Conservation (phyloP, 2,329 filamentous ascomycete genomes). For the Grosmannia penicillata region DNA sequence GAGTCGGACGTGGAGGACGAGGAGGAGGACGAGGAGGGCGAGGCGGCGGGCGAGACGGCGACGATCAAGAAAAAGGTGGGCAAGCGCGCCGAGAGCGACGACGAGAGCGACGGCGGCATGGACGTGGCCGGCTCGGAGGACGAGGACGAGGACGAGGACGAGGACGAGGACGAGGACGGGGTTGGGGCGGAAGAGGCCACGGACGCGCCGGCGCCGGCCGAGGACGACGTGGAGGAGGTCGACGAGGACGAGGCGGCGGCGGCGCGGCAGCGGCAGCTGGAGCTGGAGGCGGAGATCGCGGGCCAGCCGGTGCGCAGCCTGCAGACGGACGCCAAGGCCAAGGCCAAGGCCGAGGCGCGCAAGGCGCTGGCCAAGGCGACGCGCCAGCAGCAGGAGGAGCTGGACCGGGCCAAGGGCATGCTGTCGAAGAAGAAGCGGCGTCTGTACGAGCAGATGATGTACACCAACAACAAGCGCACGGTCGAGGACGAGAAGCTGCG, state of each 20-base stretch:
- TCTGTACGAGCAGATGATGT: constrained; percentile 93
- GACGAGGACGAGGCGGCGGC: constrained; percentile 48
- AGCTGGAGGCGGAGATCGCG: constrained; percentile 82
- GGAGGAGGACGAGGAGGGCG: constrained; percentile 26
- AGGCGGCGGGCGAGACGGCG: constrained; percentile 17
- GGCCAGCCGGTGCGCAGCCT: constrained; percentile 42
- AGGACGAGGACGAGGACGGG: constrained; percentile 39
- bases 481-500: constrained; percentile 77
- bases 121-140: constrained; percentile 32
- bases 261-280: constrained; percentile 63
- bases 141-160: constrained; percentile 26
- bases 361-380: constrained; percentile 58
- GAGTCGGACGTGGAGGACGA: constrained; percentile 40
- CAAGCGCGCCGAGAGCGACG: constrained; percentile 10
- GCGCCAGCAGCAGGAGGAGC: constrained; percentile 67
- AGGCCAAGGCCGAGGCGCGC: constrained; percentile 53
- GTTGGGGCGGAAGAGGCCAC: constrained; percentile 28
- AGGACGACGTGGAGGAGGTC: constrained; percentile 23
- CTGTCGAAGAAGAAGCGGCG: constrained; percentile 96
- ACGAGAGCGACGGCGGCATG: constrained; percentile 29
- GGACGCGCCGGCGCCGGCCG: constrained; percentile 21
- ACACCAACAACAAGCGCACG: constrained; percentile 87
- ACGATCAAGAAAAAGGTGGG: constrained; percentile 18
- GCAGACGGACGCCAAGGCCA: constrained; percentile 30
- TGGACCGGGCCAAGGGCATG: constrained; percentile 95